Percentiles rank a stretch among this genome's conserved stretches.
These are phyloP conservation scores for Medicago lupulina DNA, from an alignment of 306 rosid species.

Conservation along the genomic window DNA sequence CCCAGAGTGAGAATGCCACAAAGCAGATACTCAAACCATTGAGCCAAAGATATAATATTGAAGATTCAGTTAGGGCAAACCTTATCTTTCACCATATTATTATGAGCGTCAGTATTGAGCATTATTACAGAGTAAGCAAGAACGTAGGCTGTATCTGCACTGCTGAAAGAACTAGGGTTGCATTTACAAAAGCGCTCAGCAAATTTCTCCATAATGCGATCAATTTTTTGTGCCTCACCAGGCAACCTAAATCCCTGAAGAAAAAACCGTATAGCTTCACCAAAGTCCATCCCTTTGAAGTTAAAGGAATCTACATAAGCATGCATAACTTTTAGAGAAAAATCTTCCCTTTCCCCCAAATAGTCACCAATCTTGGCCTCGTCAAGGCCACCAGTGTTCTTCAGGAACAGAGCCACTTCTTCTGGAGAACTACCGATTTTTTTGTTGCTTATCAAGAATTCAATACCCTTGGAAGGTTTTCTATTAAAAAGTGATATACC, in stretches of 20 bases:
- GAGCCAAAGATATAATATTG: constrained; percentile 39
- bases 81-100: constrained; percentile 96
- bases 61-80: constrained; percentile 56
- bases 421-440: constrained; percentile 85
- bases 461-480: constrained; percentile 97
- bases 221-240: constrained; percentile 99
- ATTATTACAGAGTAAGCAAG: constrained; percentile 98
- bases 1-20: constrained; percentile 31
- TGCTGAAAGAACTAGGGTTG: constrained; percentile 88
- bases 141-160: constrained; percentile 99
- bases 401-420: constrained; percentile 89
- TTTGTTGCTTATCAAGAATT: constrained; percentile 78
- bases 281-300: constrained; percentile 89
- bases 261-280: constrained; percentile 94
- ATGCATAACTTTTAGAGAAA: constrained; percentile 96
- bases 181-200: constrained; percentile 99
- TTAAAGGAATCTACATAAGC: constrained; percentile 96
- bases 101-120: constrained; percentile 99
- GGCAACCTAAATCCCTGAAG: constrained; percentile 97
- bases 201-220: constrained; percentile 99
- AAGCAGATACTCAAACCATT: constrained; percentile 10
- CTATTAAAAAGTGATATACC: constrained; percentile 91
- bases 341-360: constrained; percentile 98
- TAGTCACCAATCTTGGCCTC: constrained; percentile 92
- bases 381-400: constrained; percentile 78